Evolutionary conservation across 2,329 filamentous ascomycete genomes (phyloP), one percentile per base, ranked within the genome.

Genomic region (Aspergillus sp.): DNA sequence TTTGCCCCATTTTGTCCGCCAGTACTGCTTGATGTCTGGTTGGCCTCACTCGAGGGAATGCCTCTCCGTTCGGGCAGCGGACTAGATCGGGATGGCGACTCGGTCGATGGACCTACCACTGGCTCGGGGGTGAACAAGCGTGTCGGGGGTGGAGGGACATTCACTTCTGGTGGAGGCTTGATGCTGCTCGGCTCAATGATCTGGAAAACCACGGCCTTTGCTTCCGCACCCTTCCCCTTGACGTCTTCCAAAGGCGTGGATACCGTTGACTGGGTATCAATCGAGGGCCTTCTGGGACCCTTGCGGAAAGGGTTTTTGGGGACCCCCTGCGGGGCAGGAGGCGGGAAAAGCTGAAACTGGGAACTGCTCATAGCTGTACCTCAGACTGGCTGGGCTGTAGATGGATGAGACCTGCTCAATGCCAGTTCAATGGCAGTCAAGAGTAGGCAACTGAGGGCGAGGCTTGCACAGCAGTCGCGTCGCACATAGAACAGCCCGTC

Each of bases 291-390:
- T 57, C 66, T 71, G 25, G 66, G 62, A 4, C 62, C 67, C 59
- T 67, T 73, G 43, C 72, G 72, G 62, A 77, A 77, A 1, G 75
- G 73, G 54, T 79, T 76, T 58, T 72, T 76, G 23, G 67, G 64
- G 23, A 54, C 58, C 66, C 59, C 71, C 69, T 50, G 64, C 61
- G 64, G 68, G 11, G 76, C 71, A 54, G 73, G 71, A n/a, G 74
- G 66, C 19, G 77, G 78, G 48, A 79, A 79, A 52, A 80, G 69
- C 58, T 79, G 77, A 53, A 80, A 80, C 59, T 78, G 75, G 11
- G 48, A 51, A 28, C 28, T 52, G 58, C 66, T 74, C 70, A 75
- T 77, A 11, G 58, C 30, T 46, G 41, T 34, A 46, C 38, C 41
- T 50, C 43, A 55, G 45, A 13, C 7, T 31, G 13, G 15, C 46